Conservation (phyloP, 306 rosid genomes). For the Vicia faba region DNA sequence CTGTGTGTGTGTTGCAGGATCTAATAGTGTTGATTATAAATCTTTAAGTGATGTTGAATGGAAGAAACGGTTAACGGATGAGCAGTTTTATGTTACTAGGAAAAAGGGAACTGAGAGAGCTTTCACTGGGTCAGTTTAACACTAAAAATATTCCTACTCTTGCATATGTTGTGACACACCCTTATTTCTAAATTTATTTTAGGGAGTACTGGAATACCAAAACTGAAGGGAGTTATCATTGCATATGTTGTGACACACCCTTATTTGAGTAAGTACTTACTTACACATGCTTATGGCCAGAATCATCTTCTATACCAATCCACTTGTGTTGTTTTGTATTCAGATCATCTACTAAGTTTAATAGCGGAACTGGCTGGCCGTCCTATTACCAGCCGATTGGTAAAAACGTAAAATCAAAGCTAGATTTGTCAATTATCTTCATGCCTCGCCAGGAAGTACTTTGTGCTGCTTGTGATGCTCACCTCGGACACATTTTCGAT, state of each 20-base stretch:
- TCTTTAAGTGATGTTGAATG: slow-evolving; percentile 65
- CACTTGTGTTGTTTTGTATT: slow-evolving; percentile 21
- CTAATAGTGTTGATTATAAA: slow-evolving; percentile 54
- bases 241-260: slow-evolving; percentile 89
- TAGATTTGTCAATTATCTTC: slow-evolving; percentile 80
- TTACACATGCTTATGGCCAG: background rate
- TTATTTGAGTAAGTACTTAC: slow-evolving; percentile 72
- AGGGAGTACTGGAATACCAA: slow-evolving; percentile 93
- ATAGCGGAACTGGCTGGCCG: slow-evolving; percentile 99
- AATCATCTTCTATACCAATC: background rate
- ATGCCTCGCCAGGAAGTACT: slow-evolving; percentile 97
- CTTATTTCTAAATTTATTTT: slow-evolving; percentile 24
- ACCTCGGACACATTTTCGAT: slow-evolving; percentile 94
- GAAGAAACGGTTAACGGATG: slow-evolving; percentile 68
- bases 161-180: too few relatives aligned
- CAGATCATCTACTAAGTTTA: slow-evolving; percentile 89
- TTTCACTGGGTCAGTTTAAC: slow-evolving; percentile 56
- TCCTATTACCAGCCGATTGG: slow-evolving; percentile 84
- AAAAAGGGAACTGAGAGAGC: slow-evolving; percentile 97
- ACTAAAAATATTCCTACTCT: background rate
- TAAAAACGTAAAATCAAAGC: slow-evolving; percentile 72
- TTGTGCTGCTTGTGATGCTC: slow-evolving; percentile 84
- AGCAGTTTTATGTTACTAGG: slow-evolving; percentile 80
- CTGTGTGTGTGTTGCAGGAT: slow-evolving; percentile 47
- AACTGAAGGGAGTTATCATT: slow-evolving; percentile 71